Conservation (phyloP, 441 rosid species). For the Erysimum cheiri region DNA sequence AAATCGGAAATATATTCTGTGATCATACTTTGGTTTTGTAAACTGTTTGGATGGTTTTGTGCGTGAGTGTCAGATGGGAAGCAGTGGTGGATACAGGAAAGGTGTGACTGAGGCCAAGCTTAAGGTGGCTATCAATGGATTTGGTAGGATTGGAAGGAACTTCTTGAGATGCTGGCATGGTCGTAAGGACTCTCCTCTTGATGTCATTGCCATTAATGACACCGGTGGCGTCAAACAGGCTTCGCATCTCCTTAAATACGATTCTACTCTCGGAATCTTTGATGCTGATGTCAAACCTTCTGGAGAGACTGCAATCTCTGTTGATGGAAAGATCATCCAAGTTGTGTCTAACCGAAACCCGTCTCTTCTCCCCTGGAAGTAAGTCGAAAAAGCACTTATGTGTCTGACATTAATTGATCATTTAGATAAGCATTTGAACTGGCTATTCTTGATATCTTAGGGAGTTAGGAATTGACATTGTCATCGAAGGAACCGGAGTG, state of each 20-base stretch:
- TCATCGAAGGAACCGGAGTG: constrained; percentile 97
- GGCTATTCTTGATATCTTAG: constrained; percentile 44
- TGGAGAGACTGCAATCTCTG: constrained; percentile 77
- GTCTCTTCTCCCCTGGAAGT: constrained; percentile 83
- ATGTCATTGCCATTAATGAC: constrained; percentile 88
- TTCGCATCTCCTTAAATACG: constrained; percentile 95
- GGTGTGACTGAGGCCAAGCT: constrained; percentile 79
- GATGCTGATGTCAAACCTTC: constrained; percentile 90
- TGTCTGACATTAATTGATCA: too few relatives aligned
- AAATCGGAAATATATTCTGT: background rate
- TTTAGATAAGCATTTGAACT: background rate
- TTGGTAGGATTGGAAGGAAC: constrained; percentile 98
- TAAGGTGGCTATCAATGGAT: constrained; percentile 97
- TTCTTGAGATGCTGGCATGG: constrained; percentile 98
- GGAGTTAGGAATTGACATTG: constrained; percentile 84
- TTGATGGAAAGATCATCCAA: constrained; percentile 93
- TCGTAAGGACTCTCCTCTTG: constrained; percentile 88
- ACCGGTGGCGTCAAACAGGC: constrained; percentile 97
- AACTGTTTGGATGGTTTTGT: constrained; percentile 10
- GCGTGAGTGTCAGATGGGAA: constrained; percentile 55
- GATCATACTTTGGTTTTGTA: constrained; percentile 11
- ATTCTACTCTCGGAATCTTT: constrained; percentile 91
- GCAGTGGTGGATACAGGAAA: constrained; percentile 74
- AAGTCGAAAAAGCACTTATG: constrained; percentile 36
- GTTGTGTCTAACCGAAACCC: constrained; percentile 88